Evolutionary conservation across 2,329 filamentous ascomycete genomes (phyloP).

Genomic region (Ophiocordyceps australis): DNA sequence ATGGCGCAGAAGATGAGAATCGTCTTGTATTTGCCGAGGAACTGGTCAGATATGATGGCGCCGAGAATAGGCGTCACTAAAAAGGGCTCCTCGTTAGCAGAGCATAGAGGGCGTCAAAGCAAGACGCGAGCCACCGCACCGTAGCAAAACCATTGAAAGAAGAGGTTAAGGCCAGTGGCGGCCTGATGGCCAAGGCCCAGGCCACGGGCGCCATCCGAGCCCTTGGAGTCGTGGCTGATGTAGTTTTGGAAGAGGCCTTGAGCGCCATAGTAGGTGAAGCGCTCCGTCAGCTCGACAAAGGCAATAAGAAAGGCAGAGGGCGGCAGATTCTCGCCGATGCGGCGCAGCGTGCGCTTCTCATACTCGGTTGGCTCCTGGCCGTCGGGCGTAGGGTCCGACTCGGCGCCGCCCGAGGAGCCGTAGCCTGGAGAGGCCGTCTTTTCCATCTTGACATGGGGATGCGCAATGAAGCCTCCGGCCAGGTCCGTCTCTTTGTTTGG

Average conservation of each 20-base stretch:
- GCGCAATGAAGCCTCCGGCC: slow-evolving; percentile 7
- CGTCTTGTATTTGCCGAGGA: slow-evolving; percentile 43
- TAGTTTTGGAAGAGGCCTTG: slow-evolving; percentile 39
- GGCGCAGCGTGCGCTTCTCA: slow-evolving; percentile 29
- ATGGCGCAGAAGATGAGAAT: slow-evolving; percentile 36
- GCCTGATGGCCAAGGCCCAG: slow-evolving; percentile 34
- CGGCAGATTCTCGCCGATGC: slow-evolving; percentile 35
- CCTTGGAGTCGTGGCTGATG: slow-evolving; percentile 17
- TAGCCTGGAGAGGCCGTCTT: slow-evolving; percentile 1
- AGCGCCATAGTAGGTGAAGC: slow-evolving; percentile 39
- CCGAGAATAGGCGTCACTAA: slow-evolving; percentile 24
- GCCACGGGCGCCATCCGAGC: slow-evolving; percentile 24
- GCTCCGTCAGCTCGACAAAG: slow-evolving; percentile 34
- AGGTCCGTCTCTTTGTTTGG: slow-evolving; percentile 8
- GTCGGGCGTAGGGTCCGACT: slow-evolving; percentile 17
- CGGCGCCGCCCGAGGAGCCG: slow-evolving; percentile 4
- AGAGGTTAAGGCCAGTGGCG: slow-evolving; percentile 34
- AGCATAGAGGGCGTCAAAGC: too few species aligned
- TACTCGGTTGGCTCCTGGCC: slow-evolving; percentile 32
- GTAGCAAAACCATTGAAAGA: slow-evolving; percentile 34
- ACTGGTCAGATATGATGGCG: slow-evolving; percentile 37
- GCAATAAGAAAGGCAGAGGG: slow-evolving; percentile 36
- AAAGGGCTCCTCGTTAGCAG: too few species aligned
- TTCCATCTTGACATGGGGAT: slow-evolving; percentile 9
- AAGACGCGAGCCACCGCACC: slow-evolving; percentile 6